These are phyloP conservation scores for Axilococcus clingmanii DNA, from an alignment of 139 green algal genomes.

Conservation along the genomic window DNA sequence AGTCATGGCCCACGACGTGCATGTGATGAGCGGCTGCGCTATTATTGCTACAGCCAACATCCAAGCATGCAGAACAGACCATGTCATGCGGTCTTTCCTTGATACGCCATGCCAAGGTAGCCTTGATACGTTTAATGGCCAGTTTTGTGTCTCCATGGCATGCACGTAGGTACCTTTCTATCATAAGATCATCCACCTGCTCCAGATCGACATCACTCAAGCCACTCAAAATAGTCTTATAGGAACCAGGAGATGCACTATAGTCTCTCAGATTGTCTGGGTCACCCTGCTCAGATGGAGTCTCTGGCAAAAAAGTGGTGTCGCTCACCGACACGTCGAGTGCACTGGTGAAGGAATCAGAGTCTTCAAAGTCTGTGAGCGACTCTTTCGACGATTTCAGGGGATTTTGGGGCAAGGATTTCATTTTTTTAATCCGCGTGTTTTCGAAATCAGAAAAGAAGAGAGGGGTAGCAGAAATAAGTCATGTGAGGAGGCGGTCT, in stretches of 20 bases:
- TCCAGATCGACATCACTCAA: not conserved
- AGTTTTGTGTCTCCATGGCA: not conserved
- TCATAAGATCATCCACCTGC: constrained; percentile 3
- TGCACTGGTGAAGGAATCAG: too few relatives aligned
- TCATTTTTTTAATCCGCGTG: too few relatives aligned
- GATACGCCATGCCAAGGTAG: constrained; percentile 41
- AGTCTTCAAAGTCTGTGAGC: too few relatives aligned
- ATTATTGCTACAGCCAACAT: not conserved
- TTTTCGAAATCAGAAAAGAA: too few relatives aligned
- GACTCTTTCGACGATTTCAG: too few relatives aligned
- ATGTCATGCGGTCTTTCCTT: constrained; percentile 34
- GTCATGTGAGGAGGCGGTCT: too few relatives aligned
- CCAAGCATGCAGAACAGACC: constrained; percentile 39
- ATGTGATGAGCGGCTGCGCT: constrained; percentile 56
- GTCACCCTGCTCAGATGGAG: too few relatives aligned
- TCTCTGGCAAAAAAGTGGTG: too few relatives aligned
- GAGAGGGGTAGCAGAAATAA: too few relatives aligned
- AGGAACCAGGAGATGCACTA: not conserved
- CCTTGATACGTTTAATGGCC: constrained; percentile 36
- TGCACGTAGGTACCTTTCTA: constrained; percentile 3
- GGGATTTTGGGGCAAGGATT: too few relatives aligned
- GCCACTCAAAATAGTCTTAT: not conserved
- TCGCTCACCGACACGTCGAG: too few relatives aligned
- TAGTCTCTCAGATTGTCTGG: too few relatives aligned
- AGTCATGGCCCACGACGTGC: constrained; percentile 43